phyloP scores from a whole-genome alignment of 2,329 filamentous ascomycete species.

The Diaporthe sp. region DNA sequence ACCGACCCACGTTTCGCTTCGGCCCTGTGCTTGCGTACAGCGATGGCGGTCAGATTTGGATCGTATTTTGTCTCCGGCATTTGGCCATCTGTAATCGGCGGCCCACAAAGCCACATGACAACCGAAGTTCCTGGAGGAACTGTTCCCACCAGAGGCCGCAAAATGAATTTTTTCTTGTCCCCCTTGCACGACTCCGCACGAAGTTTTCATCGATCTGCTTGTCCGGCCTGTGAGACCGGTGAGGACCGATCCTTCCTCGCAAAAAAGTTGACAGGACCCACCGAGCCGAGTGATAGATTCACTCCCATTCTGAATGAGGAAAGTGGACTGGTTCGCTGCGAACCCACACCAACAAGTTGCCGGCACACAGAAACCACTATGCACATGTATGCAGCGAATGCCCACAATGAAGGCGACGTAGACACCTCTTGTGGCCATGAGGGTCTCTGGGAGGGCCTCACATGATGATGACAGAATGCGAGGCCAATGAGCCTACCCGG shows the following conservation, averaged over 20 bases:
- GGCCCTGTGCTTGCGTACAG: constrained; percentile 38
- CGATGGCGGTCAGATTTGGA: constrained; percentile 41
- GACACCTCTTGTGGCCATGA: constrained; percentile 10
- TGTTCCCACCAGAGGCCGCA: constrained; percentile 31
- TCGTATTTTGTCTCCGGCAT: constrained; percentile 28
- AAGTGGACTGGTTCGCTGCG: constrained; percentile 37
- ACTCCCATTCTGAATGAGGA: constrained; percentile 36
- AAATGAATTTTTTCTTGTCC: constrained; percentile 27
- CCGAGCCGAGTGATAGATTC: constrained; percentile 37
- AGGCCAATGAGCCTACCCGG: constrained; percentile 39
- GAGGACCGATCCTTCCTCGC: constrained; percentile 34
- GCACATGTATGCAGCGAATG: constrained; percentile 12
- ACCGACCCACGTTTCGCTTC: constrained; percentile 42
- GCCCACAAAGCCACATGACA: constrained; percentile 39
- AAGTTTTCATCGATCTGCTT: constrained; percentile 37
- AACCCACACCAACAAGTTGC: constrained; percentile 35
- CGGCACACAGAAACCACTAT: not conserved
- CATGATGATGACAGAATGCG: constrained; percentile 46
- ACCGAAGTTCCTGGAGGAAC: constrained; percentile 27
- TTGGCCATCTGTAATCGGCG: constrained; percentile 30
- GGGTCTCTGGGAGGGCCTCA: constrained; percentile 40
- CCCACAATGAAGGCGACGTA: constrained; percentile 24
- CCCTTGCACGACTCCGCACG: constrained; percentile 36
- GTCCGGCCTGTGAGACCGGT: constrained; percentile 37
- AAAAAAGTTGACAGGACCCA: constrained; percentile 38